Conservation (phyloP, 2,329 filamentous ascomycete species). For the Penicillium sp. region DNA sequence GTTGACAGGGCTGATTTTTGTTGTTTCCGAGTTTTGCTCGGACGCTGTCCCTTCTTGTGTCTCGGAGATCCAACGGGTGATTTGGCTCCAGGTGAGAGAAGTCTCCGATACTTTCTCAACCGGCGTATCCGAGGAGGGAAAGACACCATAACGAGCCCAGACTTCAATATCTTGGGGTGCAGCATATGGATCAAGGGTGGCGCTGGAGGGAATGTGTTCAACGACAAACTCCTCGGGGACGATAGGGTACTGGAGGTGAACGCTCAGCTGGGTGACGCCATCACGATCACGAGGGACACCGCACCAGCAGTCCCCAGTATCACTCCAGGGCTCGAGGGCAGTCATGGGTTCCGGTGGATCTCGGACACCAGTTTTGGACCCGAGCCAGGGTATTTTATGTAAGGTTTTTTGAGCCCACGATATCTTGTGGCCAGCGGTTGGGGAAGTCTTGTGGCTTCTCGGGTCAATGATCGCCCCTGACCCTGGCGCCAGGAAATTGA, state of each 20-base stretch:
- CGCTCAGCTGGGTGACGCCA: conserved; percentile 50
- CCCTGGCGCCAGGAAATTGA: conserved; percentile 76
- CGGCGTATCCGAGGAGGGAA: conserved; percentile 11
- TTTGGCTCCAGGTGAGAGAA: not conserved
- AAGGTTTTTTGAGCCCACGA: conserved; percentile 28
- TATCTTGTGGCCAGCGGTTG: conserved; percentile 50
- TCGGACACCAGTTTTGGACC: conserved; percentile 16
- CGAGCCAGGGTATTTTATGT: not conserved
- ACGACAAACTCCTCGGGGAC: conserved; percentile 73
- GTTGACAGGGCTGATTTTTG: conserved; percentile 11
- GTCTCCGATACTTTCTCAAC: not conserved
- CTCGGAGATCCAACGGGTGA: not conserved
- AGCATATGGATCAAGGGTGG: conserved; percentile 65
- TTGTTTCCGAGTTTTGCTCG: too few relatives aligned
- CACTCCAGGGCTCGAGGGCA: conserved; percentile 73
- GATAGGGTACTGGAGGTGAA: conserved; percentile 54
- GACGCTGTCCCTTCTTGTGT: not conserved
- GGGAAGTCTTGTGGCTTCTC: conserved; percentile 63
- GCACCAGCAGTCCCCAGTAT: conserved; percentile 90
- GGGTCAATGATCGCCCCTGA: conserved; percentile 71
- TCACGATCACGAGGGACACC: conserved; percentile 58
- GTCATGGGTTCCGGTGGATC: conserved; percentile 51
- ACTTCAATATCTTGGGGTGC: conserved; percentile 74
- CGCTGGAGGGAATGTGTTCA: conserved; percentile 70
- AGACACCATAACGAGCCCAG: conserved; percentile 65